These are phyloP conservation scores for Arthroderma uncinatum DNA, from an alignment of 2,329 filamentous ascomycete genomes.

Conservation along the genomic window DNA sequence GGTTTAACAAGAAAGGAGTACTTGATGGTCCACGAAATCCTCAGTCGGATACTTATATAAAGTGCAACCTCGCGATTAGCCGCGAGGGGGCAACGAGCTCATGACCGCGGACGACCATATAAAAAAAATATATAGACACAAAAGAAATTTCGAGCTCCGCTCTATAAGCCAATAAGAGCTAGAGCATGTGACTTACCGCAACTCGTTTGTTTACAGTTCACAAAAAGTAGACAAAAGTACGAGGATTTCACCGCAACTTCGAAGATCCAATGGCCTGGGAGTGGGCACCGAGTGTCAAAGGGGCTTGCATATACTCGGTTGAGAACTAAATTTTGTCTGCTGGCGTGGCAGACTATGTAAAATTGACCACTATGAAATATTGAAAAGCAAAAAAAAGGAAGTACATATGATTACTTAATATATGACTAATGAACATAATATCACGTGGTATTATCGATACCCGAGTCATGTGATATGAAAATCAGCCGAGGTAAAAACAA, in stretches of 20 bases:
- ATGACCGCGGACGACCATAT: background rate
- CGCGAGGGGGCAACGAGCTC: conserved; percentile 4
- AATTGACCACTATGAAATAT: no score
- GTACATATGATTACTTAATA: no score
- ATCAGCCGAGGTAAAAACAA: no score
- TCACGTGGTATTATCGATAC: no score
- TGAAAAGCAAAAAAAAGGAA: no score
- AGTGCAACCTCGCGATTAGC: conserved; percentile 4
- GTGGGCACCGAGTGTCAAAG: background rate
- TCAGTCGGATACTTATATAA: background rate
- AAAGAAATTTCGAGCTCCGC: background rate
- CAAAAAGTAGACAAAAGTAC: background rate
- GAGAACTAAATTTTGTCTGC: no score
- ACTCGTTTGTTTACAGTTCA: background rate
- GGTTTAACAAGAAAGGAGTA: background rate
- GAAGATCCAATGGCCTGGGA: background rate
- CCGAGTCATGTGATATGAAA: no score
- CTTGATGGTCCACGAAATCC: background rate
- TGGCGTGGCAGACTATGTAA: no score
- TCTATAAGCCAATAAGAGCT: background rate
- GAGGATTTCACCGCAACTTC: background rate
- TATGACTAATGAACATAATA: no score
- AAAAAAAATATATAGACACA: background rate
- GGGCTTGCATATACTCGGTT: background rate
- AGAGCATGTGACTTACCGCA: background rate